Percentiles rank a stretch among this genome's conserved stretches.
phyloP scores from a whole-genome alignment of 1,284 basidiomycete species.

The Irpex sp. region DNA sequence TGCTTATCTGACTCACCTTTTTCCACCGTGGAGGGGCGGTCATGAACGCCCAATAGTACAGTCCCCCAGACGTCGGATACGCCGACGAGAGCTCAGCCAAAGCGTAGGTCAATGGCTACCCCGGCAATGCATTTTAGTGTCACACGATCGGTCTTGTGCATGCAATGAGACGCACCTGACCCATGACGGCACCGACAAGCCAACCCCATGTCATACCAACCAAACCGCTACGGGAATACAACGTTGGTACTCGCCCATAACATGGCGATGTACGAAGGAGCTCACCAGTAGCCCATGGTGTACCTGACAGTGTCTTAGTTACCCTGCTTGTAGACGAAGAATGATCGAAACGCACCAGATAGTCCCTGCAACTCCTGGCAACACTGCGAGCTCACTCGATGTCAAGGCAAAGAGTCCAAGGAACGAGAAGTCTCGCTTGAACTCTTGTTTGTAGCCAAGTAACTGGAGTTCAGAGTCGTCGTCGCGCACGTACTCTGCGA shows the following conservation, averaged over 20 bases:
- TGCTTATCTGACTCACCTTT: not conserved
- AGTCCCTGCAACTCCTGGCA: constrained; percentile 14
- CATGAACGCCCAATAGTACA: constrained; percentile 19
- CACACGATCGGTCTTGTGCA: not conserved
- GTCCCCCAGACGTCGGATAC: constrained; percentile 17
- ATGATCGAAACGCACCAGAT: constrained; percentile 8
- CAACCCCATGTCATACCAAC: constrained; percentile 19
- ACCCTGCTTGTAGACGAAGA: not conserved
- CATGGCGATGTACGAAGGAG: not conserved
- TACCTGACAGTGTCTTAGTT: constrained; percentile 9
- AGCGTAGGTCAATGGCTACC: constrained; percentile 12
- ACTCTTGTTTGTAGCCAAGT: constrained; percentile 13
- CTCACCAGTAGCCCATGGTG: constrained; percentile 18
- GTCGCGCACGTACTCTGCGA: not conserved
- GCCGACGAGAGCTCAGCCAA: constrained; percentile 17
- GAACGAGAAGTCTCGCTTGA: constrained; percentile 16
- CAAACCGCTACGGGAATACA: constrained; percentile 7
- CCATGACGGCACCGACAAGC: constrained; percentile 17
- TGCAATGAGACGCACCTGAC: constrained; percentile 9
- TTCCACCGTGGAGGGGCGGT: constrained; percentile 15
- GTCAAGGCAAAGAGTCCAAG: constrained; percentile 11
- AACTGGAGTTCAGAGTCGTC: constrained; percentile 6
- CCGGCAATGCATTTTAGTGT: not conserved
- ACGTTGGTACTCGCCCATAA: not conserved
- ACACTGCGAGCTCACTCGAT: constrained; percentile 14